phyloP scores from a whole-genome alignment of 2,329 filamentous ascomycete species.

The Pestalotiopsis sp. region DNA sequence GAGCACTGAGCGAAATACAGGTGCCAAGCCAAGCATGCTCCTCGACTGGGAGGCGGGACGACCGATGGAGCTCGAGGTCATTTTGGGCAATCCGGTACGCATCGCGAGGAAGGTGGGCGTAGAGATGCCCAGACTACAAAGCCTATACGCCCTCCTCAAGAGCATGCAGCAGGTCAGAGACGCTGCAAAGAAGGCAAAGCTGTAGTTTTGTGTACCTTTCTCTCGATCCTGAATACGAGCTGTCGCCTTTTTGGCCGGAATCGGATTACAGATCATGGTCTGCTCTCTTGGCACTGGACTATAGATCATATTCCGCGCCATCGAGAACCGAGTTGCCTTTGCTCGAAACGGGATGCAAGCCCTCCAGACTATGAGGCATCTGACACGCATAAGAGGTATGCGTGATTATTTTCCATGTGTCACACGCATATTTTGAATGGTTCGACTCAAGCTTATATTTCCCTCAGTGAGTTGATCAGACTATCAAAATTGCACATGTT shows the following conservation, averaged over 20 bases:
- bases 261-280: too few species aligned
- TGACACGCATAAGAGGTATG: neutral
- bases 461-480: neutral
- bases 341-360: neutral
- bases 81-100: constrained; percentile 70
- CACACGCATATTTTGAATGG: neutral
- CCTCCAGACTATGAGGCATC: neutral
- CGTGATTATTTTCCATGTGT: neutral
- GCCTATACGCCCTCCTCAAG: constrained; percentile 65
- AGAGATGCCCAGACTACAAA: constrained; percentile 69
- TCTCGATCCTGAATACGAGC: neutral
- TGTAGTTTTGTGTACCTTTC: constrained; percentile 19
- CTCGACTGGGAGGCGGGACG: constrained; percentile 70
- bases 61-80: constrained; percentile 72
- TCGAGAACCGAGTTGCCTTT: neutral
- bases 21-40: constrained; percentile 69
- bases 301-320: neutral
- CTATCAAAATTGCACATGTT: neutral
- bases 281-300: too few species aligned
- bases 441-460: neutral
- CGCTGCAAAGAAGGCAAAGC: constrained; percentile 34
- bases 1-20: constrained; percentile 66
- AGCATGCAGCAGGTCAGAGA: constrained; percentile 62
- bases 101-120: constrained; percentile 65
- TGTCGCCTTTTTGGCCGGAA: neutral